Evolutionary conservation across 1,284 basidiomycete genomes (phyloP).

Genomic region (Tilletia indica): DNA sequence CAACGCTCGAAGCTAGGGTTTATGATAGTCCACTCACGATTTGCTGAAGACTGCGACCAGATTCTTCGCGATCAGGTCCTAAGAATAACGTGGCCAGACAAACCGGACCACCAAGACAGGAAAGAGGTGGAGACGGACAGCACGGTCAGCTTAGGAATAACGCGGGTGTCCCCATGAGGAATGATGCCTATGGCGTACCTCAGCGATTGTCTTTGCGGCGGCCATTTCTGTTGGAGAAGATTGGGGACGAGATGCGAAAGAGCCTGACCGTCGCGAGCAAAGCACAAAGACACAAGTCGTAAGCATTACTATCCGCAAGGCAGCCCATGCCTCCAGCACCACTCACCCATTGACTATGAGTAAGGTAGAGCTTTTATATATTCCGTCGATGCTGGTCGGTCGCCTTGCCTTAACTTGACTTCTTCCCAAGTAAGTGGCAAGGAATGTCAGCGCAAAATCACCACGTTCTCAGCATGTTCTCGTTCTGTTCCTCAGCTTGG

Average conservation of each 20-base stretch:
- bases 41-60: conserved; percentile 16
- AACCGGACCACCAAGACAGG: neutral
- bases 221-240: neutral
- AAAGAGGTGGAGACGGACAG: too few relatives aligned
- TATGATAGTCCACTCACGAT: neutral
- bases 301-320: too few relatives aligned
- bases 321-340: neutral
- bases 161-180: neutral
- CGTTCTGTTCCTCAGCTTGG: neutral
- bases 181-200: neutral
- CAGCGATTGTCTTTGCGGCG: neutral
- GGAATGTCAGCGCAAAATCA: too few relatives aligned
- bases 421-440: too few relatives aligned
- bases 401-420: too few relatives aligned
- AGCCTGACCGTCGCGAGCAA: neutral
- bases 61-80: conserved; percentile 18
- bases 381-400: too few relatives aligned
- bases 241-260: neutral
- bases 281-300: too few relatives aligned
- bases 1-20: too few relatives aligned
- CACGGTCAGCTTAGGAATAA: too few relatives aligned
- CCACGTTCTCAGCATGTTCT: too few relatives aligned
- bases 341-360: conserved; percentile 5
- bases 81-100: neutral
- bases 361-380: neutral